phyloP scores from a whole-genome alignment of 2,329 filamentous ascomycete species.

The Epichloe coenophiala region DNA sequence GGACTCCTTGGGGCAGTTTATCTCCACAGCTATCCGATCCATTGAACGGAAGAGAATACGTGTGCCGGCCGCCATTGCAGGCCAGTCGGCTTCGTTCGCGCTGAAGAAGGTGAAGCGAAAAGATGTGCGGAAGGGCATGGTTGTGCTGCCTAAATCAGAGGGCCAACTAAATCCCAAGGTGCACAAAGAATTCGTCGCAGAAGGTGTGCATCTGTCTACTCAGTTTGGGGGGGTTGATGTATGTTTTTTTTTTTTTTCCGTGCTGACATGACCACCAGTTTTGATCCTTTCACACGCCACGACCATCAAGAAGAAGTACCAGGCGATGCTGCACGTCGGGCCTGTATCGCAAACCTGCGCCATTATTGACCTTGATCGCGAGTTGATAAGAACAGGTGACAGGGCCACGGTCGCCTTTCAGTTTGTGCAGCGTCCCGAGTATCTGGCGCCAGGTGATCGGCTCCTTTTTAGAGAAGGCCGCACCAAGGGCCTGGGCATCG shows the following conservation, averaged over 20 bases:
- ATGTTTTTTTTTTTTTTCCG: not conserved
- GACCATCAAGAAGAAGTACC: constrained; percentile 92
- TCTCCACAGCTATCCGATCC: constrained; percentile 70
- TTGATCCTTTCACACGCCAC: constrained; percentile 91
- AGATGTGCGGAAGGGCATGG: constrained; percentile 96
- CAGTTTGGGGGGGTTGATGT: not conserved
- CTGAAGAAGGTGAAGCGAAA: constrained; percentile 76
- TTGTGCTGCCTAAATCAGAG: constrained; percentile 75
- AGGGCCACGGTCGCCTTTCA: constrained; percentile 88
- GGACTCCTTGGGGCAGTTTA: constrained; percentile 82
- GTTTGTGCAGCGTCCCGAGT: constrained; percentile 90
- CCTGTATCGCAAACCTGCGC: constrained; percentile 90
- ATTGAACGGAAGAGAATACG: constrained; percentile 90
- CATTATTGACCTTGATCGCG: constrained; percentile 95
- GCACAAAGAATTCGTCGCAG: constrained; percentile 63
- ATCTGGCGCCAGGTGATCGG: constrained; percentile 74
- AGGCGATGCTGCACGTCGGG: constrained; percentile 95
- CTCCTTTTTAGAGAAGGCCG: constrained; percentile 87
- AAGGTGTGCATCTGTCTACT: constrained; percentile 35
- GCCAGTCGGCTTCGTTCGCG: constrained; percentile 86
- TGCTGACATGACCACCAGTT: constrained; percentile 33
- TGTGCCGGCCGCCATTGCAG: constrained; percentile 77
- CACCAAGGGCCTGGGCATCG: constrained; percentile 90
- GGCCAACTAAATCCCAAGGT: constrained; percentile 57
- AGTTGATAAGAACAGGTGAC: constrained; percentile 87